A percentile compares a stretch with the other conserved stretches of the same genome.
These are phyloP conservation scores for Gossypium thurberi DNA, from an alignment of 345 rosid genomes.

Conservation along the genomic window DNA sequence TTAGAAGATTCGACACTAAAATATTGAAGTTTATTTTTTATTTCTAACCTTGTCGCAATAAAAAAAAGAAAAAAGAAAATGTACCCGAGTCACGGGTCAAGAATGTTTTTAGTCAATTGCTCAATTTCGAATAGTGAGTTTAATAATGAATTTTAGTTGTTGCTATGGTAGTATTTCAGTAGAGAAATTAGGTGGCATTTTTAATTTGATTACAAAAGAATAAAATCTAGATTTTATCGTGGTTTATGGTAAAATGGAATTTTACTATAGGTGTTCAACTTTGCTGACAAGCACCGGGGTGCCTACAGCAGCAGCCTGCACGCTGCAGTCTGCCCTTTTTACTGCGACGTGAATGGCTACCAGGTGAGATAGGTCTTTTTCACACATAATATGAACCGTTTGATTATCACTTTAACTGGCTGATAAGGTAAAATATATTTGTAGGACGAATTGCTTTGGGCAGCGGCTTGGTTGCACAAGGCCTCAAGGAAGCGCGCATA, in stretches of 20 bases:
- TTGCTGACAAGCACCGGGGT: constrained; percentile 82
- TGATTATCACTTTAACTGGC: constrained; percentile 13
- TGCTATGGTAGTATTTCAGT: neutral
- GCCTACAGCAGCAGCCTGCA: constrained; percentile 69
- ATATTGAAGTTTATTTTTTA: too few species aligned
- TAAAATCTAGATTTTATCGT: neutral
- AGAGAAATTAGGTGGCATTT: neutral
- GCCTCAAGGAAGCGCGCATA: constrained; percentile 68
- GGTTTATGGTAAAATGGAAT: constrained; percentile 3
- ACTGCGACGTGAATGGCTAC: constrained; percentile 90
- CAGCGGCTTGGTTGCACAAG: constrained; percentile 90
- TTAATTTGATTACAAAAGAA: neutral
- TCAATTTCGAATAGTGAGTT: neutral
- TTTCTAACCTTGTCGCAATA: neutral
- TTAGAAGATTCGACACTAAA: neutral
- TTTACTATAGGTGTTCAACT: constrained; percentile 65
- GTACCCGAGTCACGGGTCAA: neutral
- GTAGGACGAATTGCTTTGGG: constrained; percentile 97
- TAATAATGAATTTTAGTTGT: neutral
- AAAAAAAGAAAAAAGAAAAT: neutral
- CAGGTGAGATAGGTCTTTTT: constrained; percentile 40
- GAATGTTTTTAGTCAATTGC: neutral
- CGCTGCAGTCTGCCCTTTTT: constrained; percentile 85
- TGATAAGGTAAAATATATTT: neutral
- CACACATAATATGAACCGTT: constrained; percentile 2